Evolutionary conservation across 768 basidiomycete species (phyloP).

Genomic region (Pleurotus sapidus): DNA sequence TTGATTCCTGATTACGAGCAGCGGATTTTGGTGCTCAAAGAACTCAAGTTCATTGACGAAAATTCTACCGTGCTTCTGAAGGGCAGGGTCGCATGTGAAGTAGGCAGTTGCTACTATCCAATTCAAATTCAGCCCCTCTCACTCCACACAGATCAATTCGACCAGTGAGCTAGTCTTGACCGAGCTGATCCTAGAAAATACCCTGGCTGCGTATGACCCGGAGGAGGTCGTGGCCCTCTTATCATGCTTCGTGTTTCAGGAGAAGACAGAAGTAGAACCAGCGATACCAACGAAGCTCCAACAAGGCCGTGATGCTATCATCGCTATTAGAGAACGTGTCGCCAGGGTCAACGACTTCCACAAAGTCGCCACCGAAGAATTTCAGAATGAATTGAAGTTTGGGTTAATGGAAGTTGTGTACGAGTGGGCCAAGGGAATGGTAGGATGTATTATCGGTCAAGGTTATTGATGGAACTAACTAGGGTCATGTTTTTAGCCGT

Average conservation of each 20-base stretch:
- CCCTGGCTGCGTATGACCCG: conserved; percentile 84
- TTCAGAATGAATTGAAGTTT: conserved; percentile 78
- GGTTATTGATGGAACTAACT: not conserved
- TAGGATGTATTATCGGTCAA: conserved; percentile 30
- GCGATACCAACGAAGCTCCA: conserved; percentile 75
- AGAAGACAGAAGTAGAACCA: conserved; percentile 93
- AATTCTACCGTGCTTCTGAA: conserved; percentile 95
- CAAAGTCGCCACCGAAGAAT: conserved; percentile 77
- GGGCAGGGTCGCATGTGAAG: conserved; percentile 98
- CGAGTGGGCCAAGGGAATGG: conserved; percentile 99
- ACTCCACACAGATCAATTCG: conserved; percentile 80
- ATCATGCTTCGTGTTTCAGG: conserved; percentile 97
- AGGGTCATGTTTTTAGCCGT: conserved; percentile 59
- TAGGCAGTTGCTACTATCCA: conserved; percentile 25
- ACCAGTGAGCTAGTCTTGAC: conserved; percentile 96
- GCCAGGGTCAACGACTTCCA: conserved; percentile 76
- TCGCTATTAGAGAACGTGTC: conserved; percentile 75
- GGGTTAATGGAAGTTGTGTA: conserved; percentile 96
- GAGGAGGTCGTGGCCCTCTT: conserved; percentile 96
- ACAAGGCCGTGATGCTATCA: conserved; percentile 75
- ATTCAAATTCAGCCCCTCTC: conserved; percentile 3
- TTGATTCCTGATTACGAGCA: conserved; percentile 97
- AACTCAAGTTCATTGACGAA: conserved; percentile 91
- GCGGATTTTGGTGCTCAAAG: conserved; percentile 85
- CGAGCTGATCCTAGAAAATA: conserved; percentile 95